Percentiles rank a stretch among this genome's conserved stretches.
Evolutionary conservation across 805 yeast species (phyloP).

Genomic region (Tetrapisispora namnaoensis): DNA sequence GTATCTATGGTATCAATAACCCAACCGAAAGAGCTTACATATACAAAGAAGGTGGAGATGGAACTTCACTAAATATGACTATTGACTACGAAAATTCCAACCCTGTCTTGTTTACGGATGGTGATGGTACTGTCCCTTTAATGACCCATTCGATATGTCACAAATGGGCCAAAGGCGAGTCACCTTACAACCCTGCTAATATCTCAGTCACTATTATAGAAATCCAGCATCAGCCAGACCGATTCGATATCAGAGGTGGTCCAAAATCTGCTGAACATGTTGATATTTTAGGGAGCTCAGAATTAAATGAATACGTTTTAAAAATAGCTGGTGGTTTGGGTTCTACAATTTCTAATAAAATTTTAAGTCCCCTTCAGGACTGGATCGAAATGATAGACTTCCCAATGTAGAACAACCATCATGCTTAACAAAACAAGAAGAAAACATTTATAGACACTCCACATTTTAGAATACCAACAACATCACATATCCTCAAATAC

Average conservation of each 20-base stretch:
- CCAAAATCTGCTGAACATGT: slow-evolving; percentile 97
- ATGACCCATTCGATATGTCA: slow-evolving; percentile 86
- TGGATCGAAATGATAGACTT: slow-evolving; percentile 53
- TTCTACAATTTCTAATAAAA: slow-evolving; percentile 47
- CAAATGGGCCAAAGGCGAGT: slow-evolving; percentile 62
- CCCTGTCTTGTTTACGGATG: slow-evolving; percentile 78
- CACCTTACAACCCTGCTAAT: slow-evolving; percentile 72
- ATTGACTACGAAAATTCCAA: slow-evolving; percentile 54
- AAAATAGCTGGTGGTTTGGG: slow-evolving; percentile 79
- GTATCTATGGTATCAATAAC: slow-evolving; percentile 94
- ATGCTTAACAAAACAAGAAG: background rate
- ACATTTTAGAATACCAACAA: background rate
- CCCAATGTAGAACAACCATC: slow-evolving; percentile 17
- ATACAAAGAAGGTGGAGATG: slow-evolving; percentile 54
- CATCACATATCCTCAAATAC: background rate
- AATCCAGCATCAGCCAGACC: slow-evolving; percentile 85
- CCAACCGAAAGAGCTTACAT: slow-evolving; percentile 91
- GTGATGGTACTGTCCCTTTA: slow-evolving; percentile 91
- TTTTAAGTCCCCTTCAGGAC: slow-evolving; percentile 46
- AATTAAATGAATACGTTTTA: slow-evolving; percentile 74
- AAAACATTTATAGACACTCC: background rate
- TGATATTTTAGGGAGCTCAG: slow-evolving; percentile 89
- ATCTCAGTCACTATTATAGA: slow-evolving; percentile 73
- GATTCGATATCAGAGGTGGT: slow-evolving; percentile 93
- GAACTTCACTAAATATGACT: slow-evolving; percentile 51